Evolutionary conservation across 768 basidiomycete species (phyloP).

Genomic region (Clitopilus passeckerianus): DNA sequence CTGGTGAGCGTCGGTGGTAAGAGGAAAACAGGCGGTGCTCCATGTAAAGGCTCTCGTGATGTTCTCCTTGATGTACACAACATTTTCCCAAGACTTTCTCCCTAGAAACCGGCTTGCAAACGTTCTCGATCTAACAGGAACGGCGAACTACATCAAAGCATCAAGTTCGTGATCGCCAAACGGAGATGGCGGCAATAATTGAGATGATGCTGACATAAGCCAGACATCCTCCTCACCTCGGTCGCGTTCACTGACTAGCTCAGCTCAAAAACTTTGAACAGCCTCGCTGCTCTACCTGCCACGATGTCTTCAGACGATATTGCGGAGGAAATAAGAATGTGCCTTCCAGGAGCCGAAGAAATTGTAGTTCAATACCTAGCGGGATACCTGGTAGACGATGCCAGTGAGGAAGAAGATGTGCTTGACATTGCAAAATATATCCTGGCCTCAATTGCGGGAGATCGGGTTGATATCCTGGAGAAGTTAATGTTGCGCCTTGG

Average conservation of each 20-base stretch:
- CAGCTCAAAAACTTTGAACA: background rate
- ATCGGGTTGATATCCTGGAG: slow-evolving; percentile 51
- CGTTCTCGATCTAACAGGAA: background rate
- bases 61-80: background rate
- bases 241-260: background rate
- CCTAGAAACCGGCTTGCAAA: background rate
- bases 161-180: background rate
- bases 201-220: background rate
- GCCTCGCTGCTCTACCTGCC: background rate
- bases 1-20: background rate
- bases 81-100: background rate
- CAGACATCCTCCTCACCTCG: background rate
- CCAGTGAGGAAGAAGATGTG: slow-evolving; percentile 83
- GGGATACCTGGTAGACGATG: slow-evolving; percentile 87
- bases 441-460: slow-evolving; percentile 72
- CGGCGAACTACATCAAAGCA: background rate
- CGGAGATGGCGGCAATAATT: background rate
- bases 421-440: slow-evolving; percentile 72
- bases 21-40: background rate
- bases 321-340: slow-evolving; percentile 69
- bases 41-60: background rate
- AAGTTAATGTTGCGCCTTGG: slow-evolving; percentile 63
- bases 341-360: slow-evolving; percentile 77
- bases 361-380: slow-evolving; percentile 81
- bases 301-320: slow-evolving; percentile 70